These are phyloP conservation scores for Oryza australiensis DNA, from an alignment of 176 grass and related monocot genomes.

Conservation along the genomic window DNA sequence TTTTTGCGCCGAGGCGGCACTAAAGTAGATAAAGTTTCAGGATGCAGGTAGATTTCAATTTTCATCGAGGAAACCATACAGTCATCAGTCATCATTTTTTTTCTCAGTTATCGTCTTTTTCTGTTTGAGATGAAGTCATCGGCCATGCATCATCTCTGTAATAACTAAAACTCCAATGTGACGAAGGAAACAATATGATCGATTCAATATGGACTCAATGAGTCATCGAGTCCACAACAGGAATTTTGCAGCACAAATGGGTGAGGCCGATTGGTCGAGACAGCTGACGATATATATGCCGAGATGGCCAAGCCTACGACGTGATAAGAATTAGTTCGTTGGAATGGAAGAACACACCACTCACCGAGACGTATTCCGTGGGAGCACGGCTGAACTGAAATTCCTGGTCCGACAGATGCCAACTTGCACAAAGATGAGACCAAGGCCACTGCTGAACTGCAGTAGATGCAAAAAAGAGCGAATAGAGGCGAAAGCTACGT, in stretches of 20 bases:
- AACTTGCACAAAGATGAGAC: background rate
- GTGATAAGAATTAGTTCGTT: conserved; percentile 5
- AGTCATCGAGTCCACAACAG: background rate
- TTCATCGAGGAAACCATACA: background rate
- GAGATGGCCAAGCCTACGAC: background rate
- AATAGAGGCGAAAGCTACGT: conserved; percentile 13
- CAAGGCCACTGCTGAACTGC: background rate
- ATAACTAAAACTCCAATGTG: no score
- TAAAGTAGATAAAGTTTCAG: no score
- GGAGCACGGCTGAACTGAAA: background rate
- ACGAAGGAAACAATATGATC: no score
- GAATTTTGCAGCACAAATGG: background rate
- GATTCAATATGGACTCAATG: no score
- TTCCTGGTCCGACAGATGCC: background rate
- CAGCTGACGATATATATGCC: background rate
- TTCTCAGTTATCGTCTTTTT: background rate
- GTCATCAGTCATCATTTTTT: background rate
- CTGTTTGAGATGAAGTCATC: background rate
- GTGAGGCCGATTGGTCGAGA: no score
- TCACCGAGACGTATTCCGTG: background rate
- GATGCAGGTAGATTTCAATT: background rate
- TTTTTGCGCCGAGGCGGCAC: no score
- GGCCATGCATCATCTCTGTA: background rate
- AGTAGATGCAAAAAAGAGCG: background rate
- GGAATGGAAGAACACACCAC: background rate